Base-by-base conservation (phyloP, 2,329 filamentous ascomycete genomes). In the Cordyceps pruinosa region DNA sequence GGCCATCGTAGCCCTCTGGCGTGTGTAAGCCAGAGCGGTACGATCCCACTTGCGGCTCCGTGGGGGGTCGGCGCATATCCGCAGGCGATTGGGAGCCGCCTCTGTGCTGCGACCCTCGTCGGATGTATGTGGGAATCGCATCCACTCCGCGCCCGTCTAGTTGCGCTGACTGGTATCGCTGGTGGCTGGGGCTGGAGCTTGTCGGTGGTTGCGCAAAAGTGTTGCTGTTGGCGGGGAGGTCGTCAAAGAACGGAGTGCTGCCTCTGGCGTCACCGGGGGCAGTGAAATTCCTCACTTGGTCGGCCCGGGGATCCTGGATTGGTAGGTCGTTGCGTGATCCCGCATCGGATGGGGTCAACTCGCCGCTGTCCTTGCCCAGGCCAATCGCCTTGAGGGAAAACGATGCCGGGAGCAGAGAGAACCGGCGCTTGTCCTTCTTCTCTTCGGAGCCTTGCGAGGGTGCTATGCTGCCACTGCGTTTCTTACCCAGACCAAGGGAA, bases 401-500 rank as follows among this genome's bases (percentile, higher is more conserved):
- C 1, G 80, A 81, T 3, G 76, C 73, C 3, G 85, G 85, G 35
- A 90, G 77, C 26, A 92, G 76, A 13, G 88, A 91, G 69, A 91
- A 90, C 39, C 88, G 81, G 57, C 85, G 79, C 59, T 84, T 79
- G 32, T 76, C 73, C 47, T 75, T 77, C 71, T 79, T 84, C 72
- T 87, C 78, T 58, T 76, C 68, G 64, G 84, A 77, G 45, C 68
- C 73, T 64, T 83, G 81, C 5, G 81, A 84, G 13, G 80, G 82
- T 32, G 66, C 65, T 53, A 87, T 81, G 66, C 85, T 85, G 60
- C 87, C 86, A 65, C 85, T 89, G 60, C 79, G 77, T 75, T 89
- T 90, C 75, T 85, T 88, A 41, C 82, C 83, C 19, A 88, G 77
- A 2, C 83, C 84, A 47, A 88, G 74, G 1, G 86, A 86, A 67